These are phyloP conservation scores for Fusarium anthophilum DNA, from an alignment of 2,329 filamentous ascomycete species.

Conservation along the genomic window DNA sequence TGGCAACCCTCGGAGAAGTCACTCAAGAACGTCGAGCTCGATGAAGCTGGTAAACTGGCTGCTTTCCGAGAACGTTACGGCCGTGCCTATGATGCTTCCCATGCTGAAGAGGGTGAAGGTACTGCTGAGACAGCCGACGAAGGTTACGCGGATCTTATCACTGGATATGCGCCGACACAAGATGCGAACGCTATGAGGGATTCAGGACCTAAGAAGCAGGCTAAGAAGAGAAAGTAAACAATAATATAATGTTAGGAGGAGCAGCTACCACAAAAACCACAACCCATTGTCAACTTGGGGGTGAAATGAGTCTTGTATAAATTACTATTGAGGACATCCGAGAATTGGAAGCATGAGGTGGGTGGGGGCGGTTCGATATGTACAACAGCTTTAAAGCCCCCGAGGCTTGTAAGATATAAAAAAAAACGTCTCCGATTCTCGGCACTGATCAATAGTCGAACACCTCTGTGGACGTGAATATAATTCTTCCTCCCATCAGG, in stretches of 20 bases:
- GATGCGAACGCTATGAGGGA: constrained; percentile 49
- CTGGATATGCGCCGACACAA: constrained; percentile 55
- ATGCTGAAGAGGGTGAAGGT: constrained; percentile 43
- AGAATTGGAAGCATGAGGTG: constrained; percentile 28
- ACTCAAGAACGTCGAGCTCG: constrained; percentile 88
- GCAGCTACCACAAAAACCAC: neutral
- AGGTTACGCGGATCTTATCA: constrained; percentile 57
- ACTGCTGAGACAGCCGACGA: constrained; percentile 41
- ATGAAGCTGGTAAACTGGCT: constrained; percentile 89
- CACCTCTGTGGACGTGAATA: constrained; percentile 12
- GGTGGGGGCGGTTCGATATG: constrained; percentile 44
- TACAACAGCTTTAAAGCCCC: constrained; percentile 47
- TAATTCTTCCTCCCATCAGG: constrained; percentile 14
- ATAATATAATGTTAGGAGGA: neutral
- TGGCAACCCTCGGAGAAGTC: constrained; percentile 90
- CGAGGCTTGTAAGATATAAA: constrained; percentile 50
- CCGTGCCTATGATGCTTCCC: constrained; percentile 76
- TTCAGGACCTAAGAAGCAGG: constrained; percentile 53
- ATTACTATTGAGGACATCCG: constrained; percentile 25
- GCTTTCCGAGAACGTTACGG: constrained; percentile 90
- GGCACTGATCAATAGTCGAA: constrained; percentile 34
- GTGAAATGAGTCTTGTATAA: constrained; percentile 33
- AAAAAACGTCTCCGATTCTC: constrained; percentile 42
- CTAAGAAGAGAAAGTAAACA: constrained; percentile 59
- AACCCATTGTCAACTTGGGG: neutral